phyloP scores from a whole-genome alignment of 1,284 basidiomycete genomes.

The Fomitopsis pinicola region DNA sequence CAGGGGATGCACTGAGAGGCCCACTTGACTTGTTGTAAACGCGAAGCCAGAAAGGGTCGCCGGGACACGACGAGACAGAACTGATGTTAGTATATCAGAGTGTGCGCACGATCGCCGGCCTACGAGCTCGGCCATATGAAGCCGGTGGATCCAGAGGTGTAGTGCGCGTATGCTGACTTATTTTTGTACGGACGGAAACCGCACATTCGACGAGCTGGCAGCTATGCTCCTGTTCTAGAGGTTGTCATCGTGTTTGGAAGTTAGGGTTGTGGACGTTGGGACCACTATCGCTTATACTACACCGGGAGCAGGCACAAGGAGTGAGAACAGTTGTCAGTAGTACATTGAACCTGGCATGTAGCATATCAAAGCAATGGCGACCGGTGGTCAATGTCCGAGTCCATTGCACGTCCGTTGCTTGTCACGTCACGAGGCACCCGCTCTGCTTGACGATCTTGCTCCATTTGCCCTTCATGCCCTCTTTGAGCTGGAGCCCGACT shows the following conservation, averaged over 20 bases:
- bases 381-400: background rate
- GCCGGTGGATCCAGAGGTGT: too few species aligned
- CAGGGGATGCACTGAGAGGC: too few species aligned
- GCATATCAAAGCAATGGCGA: too few species aligned
- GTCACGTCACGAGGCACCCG: constrained; percentile 80
- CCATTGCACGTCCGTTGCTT: constrained; percentile 18
- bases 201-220: too few species aligned
- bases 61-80: too few species aligned
- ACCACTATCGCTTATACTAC: constrained; percentile 28
- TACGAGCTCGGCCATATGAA: too few species aligned
- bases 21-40: too few species aligned
- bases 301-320: constrained; percentile 11
- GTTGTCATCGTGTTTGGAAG: constrained; percentile 36
- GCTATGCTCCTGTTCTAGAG: background rate
- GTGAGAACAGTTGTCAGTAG: constrained; percentile 22
- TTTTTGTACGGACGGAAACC: too few species aligned
- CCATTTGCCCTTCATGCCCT: constrained; percentile 79
- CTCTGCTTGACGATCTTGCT: constrained; percentile 69
- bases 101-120: too few species aligned
- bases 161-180: too few species aligned
- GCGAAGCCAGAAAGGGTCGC: too few species aligned
- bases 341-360: constrained; percentile 14
- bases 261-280: constrained; percentile 35
- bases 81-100: too few species aligned
- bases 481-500: constrained; percentile 81